A percentile compares a stretch with the other conserved stretches of the same genome.
phyloP scores from a whole-genome alignment of 2,329 filamentous ascomycete genomes.

The Leptosphaerulina australis region DNA sequence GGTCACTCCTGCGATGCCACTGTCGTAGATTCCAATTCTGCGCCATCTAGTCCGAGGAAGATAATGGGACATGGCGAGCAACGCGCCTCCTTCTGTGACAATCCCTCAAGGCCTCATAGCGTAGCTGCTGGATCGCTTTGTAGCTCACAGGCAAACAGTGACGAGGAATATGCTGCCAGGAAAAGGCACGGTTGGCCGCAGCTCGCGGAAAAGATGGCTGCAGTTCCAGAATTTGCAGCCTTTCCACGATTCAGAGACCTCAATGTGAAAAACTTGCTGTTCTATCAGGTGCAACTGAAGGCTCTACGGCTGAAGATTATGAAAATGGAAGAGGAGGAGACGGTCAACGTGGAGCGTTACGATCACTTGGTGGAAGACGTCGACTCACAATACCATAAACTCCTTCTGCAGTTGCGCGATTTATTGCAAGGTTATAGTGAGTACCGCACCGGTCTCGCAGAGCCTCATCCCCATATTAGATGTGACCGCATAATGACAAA shows the following conservation, averaged over 20 bases:
- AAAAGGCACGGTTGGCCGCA: slow-evolving; percentile 2
- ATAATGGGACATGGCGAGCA: too few species aligned
- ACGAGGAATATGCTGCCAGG: too few species aligned
- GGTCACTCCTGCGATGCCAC: too few species aligned
- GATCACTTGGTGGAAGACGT: not conserved
- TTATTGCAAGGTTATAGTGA: slow-evolving; percentile 2
- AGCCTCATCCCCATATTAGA: too few species aligned
- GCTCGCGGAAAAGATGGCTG: not conserved
- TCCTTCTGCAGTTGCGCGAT: not conserved
- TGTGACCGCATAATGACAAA: too few species aligned
- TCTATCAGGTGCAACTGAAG: slow-evolving; percentile 1
- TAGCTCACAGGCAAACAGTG: too few species aligned
- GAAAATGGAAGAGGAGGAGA: not conserved
- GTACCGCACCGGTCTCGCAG: not conserved
- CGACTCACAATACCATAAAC: not conserved
- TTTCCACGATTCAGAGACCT: slow-evolving; percentile 1
- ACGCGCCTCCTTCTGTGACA: too few species aligned
- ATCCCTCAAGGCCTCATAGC: too few species aligned
- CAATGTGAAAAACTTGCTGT: not conserved
- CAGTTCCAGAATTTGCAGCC: slow-evolving; percentile 1
- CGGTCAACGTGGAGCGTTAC: not conserved
- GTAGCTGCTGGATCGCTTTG: too few species aligned
- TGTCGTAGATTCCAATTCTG: too few species aligned
- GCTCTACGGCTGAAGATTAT: not conserved
- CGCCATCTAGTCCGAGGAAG: too few species aligned